Evolutionary conservation across 192 early-diverging fungal species (phyloP), one percentile per base, ranked within the genome.

Genomic region (Fimicolochytrium jonesii): DNA sequence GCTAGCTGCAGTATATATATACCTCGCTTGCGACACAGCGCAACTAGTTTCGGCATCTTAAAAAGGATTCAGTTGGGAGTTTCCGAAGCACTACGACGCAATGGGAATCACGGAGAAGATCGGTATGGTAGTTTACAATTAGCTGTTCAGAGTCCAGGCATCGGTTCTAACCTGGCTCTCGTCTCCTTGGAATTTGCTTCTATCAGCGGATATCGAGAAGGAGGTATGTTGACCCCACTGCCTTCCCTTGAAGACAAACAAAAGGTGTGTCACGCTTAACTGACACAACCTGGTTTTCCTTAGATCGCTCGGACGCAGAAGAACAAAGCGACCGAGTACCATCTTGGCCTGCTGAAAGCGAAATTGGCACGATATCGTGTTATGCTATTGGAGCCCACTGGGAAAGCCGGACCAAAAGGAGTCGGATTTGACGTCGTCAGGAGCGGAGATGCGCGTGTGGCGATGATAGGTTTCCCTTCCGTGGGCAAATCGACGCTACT

Each of bases 391-490:
- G 72, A 75, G 61, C 75, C 78, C 18, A 35, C 67, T 5, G 62
- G 73, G 29, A 80, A 80, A 46, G 41, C 71, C 4, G 78, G 80
- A 0, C 76, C 80, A 3, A 77, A 81, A 48, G 70, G 70, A 32
- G 91, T 91, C 59, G 97, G 97, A 20, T 99, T 99, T 64, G 97
- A 99, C 77, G 97, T 99, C 17, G 94, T 95, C 81, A 90, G 94
- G 73, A 88, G 87, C 23, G 97, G 97, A 1, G 97, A 97, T 70
- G 97, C 94, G 15, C 84, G 95, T 43, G 92, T 97, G 50, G 92
- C 89, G 1, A 79, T 97, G 55, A 90, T 97, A 59, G 93, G 95
- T 23, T 99, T 97, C 60, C 97, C 97, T n/a, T 95, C 94, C 6
- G 97, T 98, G 11, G 97, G 97, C 53, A 98, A 99, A 70, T 95